These are phyloP conservation scores for Chlorophyllum brunneum DNA, from an alignment of 768 basidiomycete genomes.

Conservation along the genomic window DNA sequence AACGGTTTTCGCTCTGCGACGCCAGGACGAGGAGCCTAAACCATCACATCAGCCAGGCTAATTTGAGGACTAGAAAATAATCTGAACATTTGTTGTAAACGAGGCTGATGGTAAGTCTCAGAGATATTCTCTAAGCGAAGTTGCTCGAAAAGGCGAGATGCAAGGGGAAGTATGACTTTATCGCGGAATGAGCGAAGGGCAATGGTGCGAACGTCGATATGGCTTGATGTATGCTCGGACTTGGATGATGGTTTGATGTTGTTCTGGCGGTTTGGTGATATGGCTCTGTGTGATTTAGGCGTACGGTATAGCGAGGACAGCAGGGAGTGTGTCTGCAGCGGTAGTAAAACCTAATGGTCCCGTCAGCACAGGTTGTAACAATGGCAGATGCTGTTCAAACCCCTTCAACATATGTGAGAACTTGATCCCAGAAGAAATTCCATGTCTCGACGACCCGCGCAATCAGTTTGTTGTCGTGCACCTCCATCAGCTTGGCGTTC, in stretches of 20 bases:
- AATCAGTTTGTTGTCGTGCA: slow-evolving; percentile 78
- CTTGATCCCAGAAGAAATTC: slow-evolving; percentile 92
- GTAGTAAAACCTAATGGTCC: slow-evolving; percentile 28
- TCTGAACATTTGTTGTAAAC: slow-evolving; percentile 77
- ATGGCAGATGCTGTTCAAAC: slow-evolving; percentile 30
- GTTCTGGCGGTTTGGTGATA: slow-evolving; percentile 47
- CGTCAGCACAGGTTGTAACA: slow-evolving; percentile 8
- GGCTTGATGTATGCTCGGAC: slow-evolving; percentile 29
- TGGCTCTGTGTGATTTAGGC: slow-evolving; percentile 50
- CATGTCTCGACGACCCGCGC: slow-evolving; percentile 81
- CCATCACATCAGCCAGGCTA: slow-evolving; percentile 5
- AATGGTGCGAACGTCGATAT: slow-evolving; percentile 80
- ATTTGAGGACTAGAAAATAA: not conserved
- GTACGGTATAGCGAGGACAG: slow-evolving; percentile 67
- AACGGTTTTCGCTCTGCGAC: slow-evolving; percentile 60
- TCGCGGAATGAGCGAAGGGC: slow-evolving; percentile 80
- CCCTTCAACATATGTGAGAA: slow-evolving; percentile 84
- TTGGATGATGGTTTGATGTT: slow-evolving; percentile 37
- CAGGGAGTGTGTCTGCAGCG: slow-evolving; percentile 40
- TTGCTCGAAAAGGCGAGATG: slow-evolving; percentile 48
- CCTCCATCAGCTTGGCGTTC: slow-evolving; percentile 72
- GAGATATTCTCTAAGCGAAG: slow-evolving; percentile 50
- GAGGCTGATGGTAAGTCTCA: slow-evolving; percentile 60
- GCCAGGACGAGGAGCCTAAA: slow-evolving; percentile 70
- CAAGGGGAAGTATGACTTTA: slow-evolving; percentile 67